A percentile compares a stretch with the other conserved stretches of the same genome.
Conservation (phyloP, 2,329 filamentous ascomycete genomes). For the Aspergillus niger region DNA sequence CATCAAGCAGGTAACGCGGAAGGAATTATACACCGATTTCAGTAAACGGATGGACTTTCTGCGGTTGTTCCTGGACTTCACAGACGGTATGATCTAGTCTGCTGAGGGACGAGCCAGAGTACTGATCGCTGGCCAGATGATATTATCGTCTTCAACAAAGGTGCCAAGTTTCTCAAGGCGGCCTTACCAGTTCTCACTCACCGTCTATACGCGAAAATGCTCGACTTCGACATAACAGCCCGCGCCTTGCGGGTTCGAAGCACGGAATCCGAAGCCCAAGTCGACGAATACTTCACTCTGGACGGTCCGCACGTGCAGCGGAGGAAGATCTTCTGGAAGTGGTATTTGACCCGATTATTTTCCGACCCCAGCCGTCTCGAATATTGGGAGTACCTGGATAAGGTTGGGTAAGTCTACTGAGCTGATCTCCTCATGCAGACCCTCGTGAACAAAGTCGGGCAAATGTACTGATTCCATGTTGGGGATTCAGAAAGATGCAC, state of each 20-base stretch:
- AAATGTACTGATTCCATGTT: not conserved
- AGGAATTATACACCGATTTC: conserved; percentile 17
- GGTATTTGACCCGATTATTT: conserved; percentile 17
- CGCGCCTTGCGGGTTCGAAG: conserved; percentile 14
- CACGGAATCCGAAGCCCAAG: conserved; percentile 8
- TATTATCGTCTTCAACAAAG: conserved; percentile 12
- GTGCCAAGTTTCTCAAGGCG: conserved; percentile 10
- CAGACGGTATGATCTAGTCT: conserved; percentile 1
- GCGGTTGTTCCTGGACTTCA: conserved; percentile 11
- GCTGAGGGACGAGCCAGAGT: not conserved
- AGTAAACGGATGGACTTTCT: conserved; percentile 14
- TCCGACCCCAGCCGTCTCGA: conserved; percentile 12
- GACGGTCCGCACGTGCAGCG: conserved; percentile 17
- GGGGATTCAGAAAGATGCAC: conserved; percentile 12
- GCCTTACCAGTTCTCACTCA: conserved; percentile 14
- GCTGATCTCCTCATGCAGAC: not conserved
- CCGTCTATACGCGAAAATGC: conserved; percentile 18
- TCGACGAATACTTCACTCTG: conserved; percentile 14
- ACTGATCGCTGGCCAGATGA: conserved; percentile 9
- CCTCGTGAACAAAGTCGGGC: not conserved
- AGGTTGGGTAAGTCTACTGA: conserved; percentile 14
- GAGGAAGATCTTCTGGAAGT: conserved; percentile 19
- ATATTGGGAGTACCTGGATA: conserved; percentile 16
- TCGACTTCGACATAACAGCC: conserved; percentile 18
- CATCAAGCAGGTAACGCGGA: conserved; percentile 9